A percentile compares a stretch with the other conserved stretches of the same genome.
Evolutionary conservation across 2,329 filamentous ascomycete genomes (phyloP).

Genomic region (Raffaelea arxii): DNA sequence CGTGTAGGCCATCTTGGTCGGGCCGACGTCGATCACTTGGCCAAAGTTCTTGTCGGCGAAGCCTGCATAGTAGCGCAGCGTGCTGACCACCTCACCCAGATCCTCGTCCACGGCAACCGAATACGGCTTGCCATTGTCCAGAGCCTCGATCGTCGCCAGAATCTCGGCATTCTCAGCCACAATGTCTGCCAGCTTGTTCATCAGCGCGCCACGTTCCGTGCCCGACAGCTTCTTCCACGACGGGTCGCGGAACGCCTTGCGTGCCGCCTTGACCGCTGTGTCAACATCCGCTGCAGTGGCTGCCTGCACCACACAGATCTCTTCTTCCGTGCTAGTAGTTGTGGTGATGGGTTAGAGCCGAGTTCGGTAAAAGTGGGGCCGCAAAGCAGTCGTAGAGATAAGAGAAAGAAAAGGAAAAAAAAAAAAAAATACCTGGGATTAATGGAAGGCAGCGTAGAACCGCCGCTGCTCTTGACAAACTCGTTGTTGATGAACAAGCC

Average conservation of each 20-base stretch:
- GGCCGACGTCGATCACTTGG: constrained; percentile 63
- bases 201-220: constrained; percentile 56
- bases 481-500: constrained; percentile 83
- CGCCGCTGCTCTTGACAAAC: constrained; percentile 58
- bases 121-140: constrained; percentile 77
- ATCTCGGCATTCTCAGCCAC: constrained; percentile 51
- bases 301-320: constrained; percentile 62
- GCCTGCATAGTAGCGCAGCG: constrained; percentile 67
- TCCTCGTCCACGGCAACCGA: constrained; percentile 54
- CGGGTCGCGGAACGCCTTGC: constrained; percentile 55
- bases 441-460: constrained; percentile 54
- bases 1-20: constrained; percentile 66
- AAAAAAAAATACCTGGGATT: constrained; percentile 52
- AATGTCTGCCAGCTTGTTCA: constrained; percentile 61
- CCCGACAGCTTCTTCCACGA: constrained; percentile 60
- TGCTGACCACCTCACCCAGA: constrained; percentile 34
- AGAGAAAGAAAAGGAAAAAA: neutral
- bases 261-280: constrained; percentile 57
- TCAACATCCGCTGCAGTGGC: constrained; percentile 60
- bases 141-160: constrained; percentile 51
- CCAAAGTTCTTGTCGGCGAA: constrained; percentile 74
- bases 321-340: constrained; percentile 41
- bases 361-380: too few species aligned
- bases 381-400: neutral
- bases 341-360: too few species aligned